These are phyloP conservation scores for Teratosphaeria nubilosa DNA, from an alignment of 2,329 filamentous ascomycete genomes.

Conservation along the genomic window DNA sequence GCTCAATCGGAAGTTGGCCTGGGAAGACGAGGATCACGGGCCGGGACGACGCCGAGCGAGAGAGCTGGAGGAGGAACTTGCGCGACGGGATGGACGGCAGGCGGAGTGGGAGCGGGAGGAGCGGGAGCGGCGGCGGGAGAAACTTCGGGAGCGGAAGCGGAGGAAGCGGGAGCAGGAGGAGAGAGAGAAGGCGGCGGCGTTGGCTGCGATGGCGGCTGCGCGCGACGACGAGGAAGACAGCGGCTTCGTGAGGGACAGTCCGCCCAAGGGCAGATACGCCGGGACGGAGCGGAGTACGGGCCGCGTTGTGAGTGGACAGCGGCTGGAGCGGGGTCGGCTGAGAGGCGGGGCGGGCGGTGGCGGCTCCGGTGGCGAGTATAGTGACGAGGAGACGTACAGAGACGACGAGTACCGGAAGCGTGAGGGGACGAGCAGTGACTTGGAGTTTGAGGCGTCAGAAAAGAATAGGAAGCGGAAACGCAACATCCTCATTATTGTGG, in stretches of 20 bases:
- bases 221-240: constrained; percentile 14
- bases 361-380: constrained; percentile 26
- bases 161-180: constrained; percentile 36
- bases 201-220: constrained; percentile 26
- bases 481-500: constrained; percentile 35
- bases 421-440: constrained; percentile 28
- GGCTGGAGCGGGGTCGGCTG: constrained; percentile 29
- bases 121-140: constrained; percentile 28
- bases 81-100: constrained; percentile 14
- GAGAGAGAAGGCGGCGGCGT: constrained; percentile 19
- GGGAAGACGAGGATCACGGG: constrained; percentile 12
- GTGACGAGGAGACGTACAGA: constrained; percentile 29
- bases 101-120: constrained; percentile 31
- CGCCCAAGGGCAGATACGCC: not conserved
- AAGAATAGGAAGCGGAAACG: constrained; percentile 44
- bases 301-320: constrained; percentile 37
- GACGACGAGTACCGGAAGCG: constrained; percentile 31
- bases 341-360: not conserved
- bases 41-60: constrained; percentile 10
- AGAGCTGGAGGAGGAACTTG: constrained; percentile 20
- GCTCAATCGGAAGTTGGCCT: constrained; percentile 47
- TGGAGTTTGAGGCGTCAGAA: constrained; percentile 30
- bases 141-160: constrained; percentile 11
- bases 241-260: constrained; percentile 14
- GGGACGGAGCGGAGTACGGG: constrained; percentile 11